These are phyloP conservation scores for Fusarium redolens DNA, from an alignment of 2,329 filamentous ascomycete species.

Conservation along the genomic window DNA sequence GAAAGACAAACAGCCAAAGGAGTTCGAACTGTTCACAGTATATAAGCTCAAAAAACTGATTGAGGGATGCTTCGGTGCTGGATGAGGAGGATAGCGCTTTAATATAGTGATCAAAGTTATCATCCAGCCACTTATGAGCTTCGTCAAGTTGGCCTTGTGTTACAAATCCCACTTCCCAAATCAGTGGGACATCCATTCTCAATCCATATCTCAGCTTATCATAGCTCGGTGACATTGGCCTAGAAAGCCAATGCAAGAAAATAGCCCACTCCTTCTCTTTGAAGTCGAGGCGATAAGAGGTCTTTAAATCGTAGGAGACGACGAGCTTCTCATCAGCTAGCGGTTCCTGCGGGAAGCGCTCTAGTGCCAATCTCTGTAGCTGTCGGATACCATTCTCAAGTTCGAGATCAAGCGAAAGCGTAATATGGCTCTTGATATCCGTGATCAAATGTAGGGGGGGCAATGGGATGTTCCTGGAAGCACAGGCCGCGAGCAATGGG, in stretches of 20 bases:
- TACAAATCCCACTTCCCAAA: not conserved
- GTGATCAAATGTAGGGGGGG: not conserved
- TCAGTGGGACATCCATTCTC: accelerated
- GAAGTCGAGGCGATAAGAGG: not conserved
- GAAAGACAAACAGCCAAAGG: not conserved
- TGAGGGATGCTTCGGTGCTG: accelerated
- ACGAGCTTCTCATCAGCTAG: accelerated
- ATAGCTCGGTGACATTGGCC: not conserved
- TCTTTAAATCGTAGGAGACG: not conserved
- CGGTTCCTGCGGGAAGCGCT: accelerated
- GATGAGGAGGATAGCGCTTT: accelerated
- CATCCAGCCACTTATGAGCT: not conserved
- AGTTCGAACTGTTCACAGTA: not conserved
- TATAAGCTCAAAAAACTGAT: not conserved
- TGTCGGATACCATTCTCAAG: not conserved
- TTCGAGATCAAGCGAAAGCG: not conserved
- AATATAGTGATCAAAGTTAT: not conserved
- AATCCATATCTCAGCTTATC: accelerated
- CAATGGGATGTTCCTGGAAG: not conserved
- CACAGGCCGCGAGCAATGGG: not conserved
- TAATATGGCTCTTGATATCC: accelerated
- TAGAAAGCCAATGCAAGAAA: not conserved
- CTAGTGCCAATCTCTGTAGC: not conserved
- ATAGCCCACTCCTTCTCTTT: accelerated
- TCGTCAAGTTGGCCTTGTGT: accelerated